These are phyloP conservation scores for Nicotiana tabacum DNA, from an alignment of 257 asterid species.

Conservation along the genomic window DNA sequence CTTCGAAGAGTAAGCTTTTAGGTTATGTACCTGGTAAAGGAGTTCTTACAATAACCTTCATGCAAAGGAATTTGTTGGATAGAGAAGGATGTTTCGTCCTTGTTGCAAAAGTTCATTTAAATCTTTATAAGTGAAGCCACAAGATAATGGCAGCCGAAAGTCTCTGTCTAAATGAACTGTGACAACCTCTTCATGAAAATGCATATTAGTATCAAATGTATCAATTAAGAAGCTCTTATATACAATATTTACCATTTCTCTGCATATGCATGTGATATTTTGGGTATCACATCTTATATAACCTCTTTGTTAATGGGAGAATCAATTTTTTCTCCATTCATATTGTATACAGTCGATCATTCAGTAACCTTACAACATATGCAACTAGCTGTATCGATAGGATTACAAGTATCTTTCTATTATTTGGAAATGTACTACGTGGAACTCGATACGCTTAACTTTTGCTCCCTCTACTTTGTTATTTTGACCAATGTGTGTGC, in stretches of 20 bases:
- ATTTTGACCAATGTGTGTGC: neutral
- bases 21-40: neutral
- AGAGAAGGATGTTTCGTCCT: neutral
- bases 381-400: neutral
- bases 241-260: neutral
- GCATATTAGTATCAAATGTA: neutral
- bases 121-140: neutral
- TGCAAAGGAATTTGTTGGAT: neutral
- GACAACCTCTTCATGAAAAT: neutral
- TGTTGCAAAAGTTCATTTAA: neutral
- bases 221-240: neutral
- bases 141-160: neutral
- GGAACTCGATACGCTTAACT: neutral
- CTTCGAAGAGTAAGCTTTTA: neutral
- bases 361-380: neutral
- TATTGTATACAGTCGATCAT: neutral
- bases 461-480: neutral
- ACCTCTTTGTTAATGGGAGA: neutral
- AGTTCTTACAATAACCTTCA: neutral
- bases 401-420: neutral
- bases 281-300: neutral
- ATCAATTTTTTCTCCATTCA: neutral
- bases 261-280: neutral
- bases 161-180: neutral
- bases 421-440: neutral